Base-by-base conservation (phyloP, 2,329 filamentous ascomycete species). In the Neofusicoccum cordaticola region DNA sequence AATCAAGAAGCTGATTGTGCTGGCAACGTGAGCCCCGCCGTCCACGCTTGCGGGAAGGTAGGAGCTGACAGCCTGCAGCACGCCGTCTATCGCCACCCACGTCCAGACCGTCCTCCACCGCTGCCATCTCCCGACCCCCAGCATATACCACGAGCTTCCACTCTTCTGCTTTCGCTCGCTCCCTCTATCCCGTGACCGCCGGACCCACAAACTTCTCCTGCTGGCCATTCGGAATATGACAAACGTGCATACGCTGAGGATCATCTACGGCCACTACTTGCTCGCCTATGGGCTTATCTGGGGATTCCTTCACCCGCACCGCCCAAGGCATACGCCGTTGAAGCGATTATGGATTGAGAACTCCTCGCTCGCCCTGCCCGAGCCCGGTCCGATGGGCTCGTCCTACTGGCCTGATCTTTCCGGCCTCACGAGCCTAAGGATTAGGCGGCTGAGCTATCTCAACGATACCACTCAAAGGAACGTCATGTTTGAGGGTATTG, bases 261-360 rank as follows among this genome's bases (percentile, higher is more conserved):
- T 83, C 19, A 70, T 82, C 9, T 76, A 79, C 56, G 80, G 80
- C 0, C 80, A 83, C 66, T 77, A 75, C 64, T 71, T 71, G 41
- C 66, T 83, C 11, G 78, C 76, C 1, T 75, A 75, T 31, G 74
- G 70, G 4, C 70, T 83, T 11, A 47, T 83, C 8, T 67, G 75
- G 2, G 76, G 76, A 34, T 77, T 82, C 66, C 74, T 82, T 34
- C 72, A 78, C 48, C 69, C 69, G 13, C 22, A 63, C 2, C 68
- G 76, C 17, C 66, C 70, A 11, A 71, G 71, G 2, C 67, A 67
- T 17, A 67, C 71, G 7, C 73, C 74, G 2, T 65, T 82, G 13
- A 73, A 76, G 11, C 77, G 72, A 60, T 72, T 83, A 4, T 83
- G 81, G 81, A 70, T 83, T 3, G 81, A 83, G 62, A 80, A 76